Evolutionary conservation across 2,329 filamentous ascomycete species (phyloP), one percentile per base, ranked within the genome.

Genomic region (Ophiocordyceps sinensis): DNA sequence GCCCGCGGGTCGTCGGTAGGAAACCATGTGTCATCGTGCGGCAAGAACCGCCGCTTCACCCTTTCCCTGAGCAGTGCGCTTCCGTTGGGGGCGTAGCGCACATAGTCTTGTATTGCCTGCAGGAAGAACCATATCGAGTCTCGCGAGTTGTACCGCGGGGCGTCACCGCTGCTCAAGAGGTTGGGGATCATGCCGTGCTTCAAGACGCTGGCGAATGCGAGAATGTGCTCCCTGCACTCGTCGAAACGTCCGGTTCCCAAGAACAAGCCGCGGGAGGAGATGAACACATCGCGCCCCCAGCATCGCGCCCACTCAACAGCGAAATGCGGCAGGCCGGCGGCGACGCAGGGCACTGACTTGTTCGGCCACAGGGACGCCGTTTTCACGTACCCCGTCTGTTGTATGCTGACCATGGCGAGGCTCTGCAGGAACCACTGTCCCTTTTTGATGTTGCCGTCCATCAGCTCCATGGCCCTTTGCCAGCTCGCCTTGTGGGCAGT

Each of bases 101-200:
- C 79, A 58, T 94, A 98, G 55, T 98, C 91, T 54, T 98, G 91
- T 38, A 96, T 89, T 48, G 84, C 84, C 59, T 98, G 91, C 40
- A 98, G 63, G 68, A 93, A 94, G 70, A 96, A 98, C 91, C 91
- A 98, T 35, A 95, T 77, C 0, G 91, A 94, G 61, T 98, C 91
- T 45, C 91, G 76, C 36, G 91, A 88, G 59, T 98, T 98, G 67
- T 96, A 98, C 23, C 91, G 75, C 3, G 91, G 91, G 14, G 80
- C 72, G 45, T 82, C 85, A 7, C 91, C 88, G 44, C 84, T 85
- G 48, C 86, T 82, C 13, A 98, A 70, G 17, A 98, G 71, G 54
- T 98, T 98, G 13, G 91, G 91, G 43, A 98, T 88, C 87, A 96
- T 94, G 39, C 91, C 91, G 53, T 98, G 91, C 68, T 98, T 98